Conservation (phyloP, 495 filamentous ascomycete genomes). For the Corynascus novoguineensis region DNA sequence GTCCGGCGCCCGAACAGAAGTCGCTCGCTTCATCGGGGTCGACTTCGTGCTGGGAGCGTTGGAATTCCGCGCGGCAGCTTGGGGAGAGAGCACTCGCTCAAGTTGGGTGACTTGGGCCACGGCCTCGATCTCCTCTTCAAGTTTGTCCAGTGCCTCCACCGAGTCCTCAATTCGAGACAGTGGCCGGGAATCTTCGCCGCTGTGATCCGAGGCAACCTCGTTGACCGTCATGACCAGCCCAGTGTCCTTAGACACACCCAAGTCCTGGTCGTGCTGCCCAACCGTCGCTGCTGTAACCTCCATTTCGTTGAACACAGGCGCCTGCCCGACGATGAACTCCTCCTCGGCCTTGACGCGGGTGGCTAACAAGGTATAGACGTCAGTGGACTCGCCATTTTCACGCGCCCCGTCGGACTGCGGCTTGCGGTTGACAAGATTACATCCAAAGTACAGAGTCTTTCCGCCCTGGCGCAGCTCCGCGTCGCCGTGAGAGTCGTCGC, state of each 20-base stretch:
- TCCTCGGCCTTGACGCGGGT: constrained; percentile 28
- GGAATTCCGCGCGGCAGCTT: constrained; percentile 3
- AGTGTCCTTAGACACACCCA: background rate
- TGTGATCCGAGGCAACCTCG: background rate
- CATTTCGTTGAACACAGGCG: background rate
- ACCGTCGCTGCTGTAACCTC: background rate
- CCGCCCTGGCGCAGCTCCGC: constrained; percentile 10
- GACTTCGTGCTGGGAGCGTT: background rate
- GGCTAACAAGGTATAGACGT: constrained; percentile 33
- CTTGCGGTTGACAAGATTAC: constrained; percentile 38
- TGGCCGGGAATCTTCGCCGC: constrained; percentile 34
- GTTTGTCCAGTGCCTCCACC: constrained; percentile 59
- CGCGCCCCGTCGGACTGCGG: constrained; percentile 14
- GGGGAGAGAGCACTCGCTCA: constrained; percentile 35
- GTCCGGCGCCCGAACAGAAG: constrained; percentile 14
- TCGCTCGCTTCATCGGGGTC: constrained; percentile 16
- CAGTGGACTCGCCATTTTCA: constrained; percentile 13
- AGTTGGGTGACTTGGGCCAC: constrained; percentile 40
- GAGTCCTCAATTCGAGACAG: constrained; percentile 61
- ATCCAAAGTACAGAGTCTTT: constrained; percentile 39
- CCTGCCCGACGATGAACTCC: constrained; percentile 4
- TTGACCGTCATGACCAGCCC: background rate
- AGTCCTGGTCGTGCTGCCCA: background rate
- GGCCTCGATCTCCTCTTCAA: constrained; percentile 62
- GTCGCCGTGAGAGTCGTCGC: constrained; percentile 18